phyloP scores from a whole-genome alignment of 768 basidiomycete species.

The Panaeolus papilionaceus region DNA sequence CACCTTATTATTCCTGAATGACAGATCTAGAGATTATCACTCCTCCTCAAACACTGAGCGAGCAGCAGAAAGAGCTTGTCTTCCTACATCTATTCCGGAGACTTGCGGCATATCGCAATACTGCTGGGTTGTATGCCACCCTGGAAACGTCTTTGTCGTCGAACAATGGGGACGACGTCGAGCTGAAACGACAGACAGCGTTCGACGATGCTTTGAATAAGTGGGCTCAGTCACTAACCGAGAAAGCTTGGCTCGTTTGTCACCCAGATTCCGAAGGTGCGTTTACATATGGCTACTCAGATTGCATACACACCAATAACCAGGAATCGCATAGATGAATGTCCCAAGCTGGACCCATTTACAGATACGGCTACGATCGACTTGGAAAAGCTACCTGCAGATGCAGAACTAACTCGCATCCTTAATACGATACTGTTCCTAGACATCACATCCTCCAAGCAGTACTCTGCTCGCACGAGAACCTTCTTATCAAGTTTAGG shows the following conservation, averaged over 20 bases:
- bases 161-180: conserved; percentile 15
- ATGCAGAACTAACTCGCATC: conserved; percentile 45
- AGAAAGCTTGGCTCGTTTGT: conserved; percentile 52
- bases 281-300: background rate
- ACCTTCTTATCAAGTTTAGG: conserved; percentile 49
- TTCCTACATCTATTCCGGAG: conserved; percentile 51
- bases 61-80: conserved; percentile 39
- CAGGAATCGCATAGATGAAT: conserved; percentile 35
- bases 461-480: conserved; percentile 58
- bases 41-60: conserved; percentile 47
- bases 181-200: conserved; percentile 30
- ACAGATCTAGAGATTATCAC: conserved; percentile 34
- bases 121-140: conserved; percentile 43
- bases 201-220: conserved; percentile 43
- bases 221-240: conserved; percentile 52
- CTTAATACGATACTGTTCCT: conserved; percentile 58
- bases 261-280: conserved; percentile 34
- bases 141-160: conserved; percentile 35
- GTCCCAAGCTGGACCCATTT: conserved; percentile 48
- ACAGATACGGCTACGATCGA: conserved; percentile 52
- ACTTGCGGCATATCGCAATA: conserved; percentile 54
- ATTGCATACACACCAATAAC: conserved; percentile 6
- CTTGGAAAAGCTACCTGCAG: conserved; percentile 42
- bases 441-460: conserved; percentile 51
- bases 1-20: conserved; percentile 17